phyloP scores from a whole-genome alignment of 371 early-diverging fungal genomes.

The Mucor irregularis region DNA sequence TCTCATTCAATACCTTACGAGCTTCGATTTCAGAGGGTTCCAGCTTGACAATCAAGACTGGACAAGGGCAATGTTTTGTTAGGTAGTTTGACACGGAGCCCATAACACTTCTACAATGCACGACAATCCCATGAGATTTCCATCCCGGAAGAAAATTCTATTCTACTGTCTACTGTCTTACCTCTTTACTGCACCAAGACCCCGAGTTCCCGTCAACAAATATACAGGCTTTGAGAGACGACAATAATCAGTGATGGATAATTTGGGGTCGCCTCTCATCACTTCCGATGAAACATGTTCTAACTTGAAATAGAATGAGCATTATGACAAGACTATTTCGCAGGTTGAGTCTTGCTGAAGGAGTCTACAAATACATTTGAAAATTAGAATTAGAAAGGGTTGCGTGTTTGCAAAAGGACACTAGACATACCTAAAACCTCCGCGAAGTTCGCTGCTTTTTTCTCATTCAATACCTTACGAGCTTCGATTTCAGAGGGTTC shows the following conservation, averaged over 20 bases:
- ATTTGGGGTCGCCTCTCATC: constrained; percentile 36
- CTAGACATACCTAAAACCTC: constrained; percentile 23
- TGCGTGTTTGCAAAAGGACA: too few relatives aligned
- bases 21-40: constrained; percentile 32
- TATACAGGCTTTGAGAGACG: constrained; percentile 25
- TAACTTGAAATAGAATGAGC: too few relatives aligned
- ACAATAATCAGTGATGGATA: constrained; percentile 37
- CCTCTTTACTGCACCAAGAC: constrained; percentile 32
- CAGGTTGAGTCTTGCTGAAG: too few relatives aligned
- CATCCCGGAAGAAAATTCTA: too few relatives aligned
- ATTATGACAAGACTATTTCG: too few relatives aligned
- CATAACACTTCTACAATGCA: constrained; percentile 19
- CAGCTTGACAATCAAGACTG: constrained; percentile 35
- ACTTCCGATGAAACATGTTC: constrained; percentile 30
- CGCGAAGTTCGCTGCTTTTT: constrained; percentile 15
- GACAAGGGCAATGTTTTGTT: constrained; percentile 35
- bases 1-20: constrained; percentile 17
- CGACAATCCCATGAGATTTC: too few relatives aligned
- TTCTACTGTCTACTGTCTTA: too few relatives aligned
- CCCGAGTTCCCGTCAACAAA: constrained; percentile 33
- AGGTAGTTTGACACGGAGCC: constrained; percentile 41
- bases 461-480: constrained; percentile 17
- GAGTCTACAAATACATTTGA: too few relatives aligned
- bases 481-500: constrained; percentile 32
- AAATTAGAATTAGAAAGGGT: too few relatives aligned